Conservation (phyloP, 2,329 filamentous ascomycete genomes). For the Diaporthe sp. region DNA sequence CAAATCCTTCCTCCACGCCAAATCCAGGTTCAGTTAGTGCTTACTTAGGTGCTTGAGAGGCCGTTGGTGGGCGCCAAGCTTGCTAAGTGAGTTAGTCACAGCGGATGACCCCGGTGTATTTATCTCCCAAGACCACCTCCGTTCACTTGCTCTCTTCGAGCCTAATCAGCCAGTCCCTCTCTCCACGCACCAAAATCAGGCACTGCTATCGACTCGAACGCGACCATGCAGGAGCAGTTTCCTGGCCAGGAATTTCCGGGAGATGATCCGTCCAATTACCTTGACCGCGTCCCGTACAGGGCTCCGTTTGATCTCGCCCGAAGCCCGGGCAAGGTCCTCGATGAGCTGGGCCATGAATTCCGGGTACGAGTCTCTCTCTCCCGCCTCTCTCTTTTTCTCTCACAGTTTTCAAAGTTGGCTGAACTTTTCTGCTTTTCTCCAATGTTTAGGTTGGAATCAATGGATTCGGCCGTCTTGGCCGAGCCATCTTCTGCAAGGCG, state of each 20-base stretch:
- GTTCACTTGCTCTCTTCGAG: not conserved
- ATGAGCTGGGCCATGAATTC: constrained; percentile 20
- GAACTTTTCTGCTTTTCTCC: not conserved
- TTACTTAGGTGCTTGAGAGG: not conserved
- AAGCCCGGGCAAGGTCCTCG: constrained; percentile 13
- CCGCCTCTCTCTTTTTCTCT: not conserved
- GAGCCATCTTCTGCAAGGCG: constrained; percentile 16
- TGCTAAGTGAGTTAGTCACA: not conserved
- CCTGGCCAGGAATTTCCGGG: constrained; percentile 16
- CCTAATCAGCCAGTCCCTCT: not conserved
- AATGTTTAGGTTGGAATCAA: constrained; percentile 9
- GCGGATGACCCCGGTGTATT: not conserved
- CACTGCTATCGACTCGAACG: constrained; percentile 2
- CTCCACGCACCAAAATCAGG: not conserved
- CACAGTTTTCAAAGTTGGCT: not conserved
- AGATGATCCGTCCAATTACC: not conserved
- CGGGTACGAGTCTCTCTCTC: not conserved
- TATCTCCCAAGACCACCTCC: not conserved
- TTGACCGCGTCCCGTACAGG: not conserved
- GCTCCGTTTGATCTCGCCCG: not conserved
- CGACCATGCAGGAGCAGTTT: not conserved
- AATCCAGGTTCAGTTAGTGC: too few relatives aligned
- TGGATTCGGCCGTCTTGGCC: constrained; percentile 17
- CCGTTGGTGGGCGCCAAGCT: not conserved
- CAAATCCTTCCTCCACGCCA: too few relatives aligned